Conservation (phyloP, 345 rosid genomes). For the Hevea brasiliensis region DNA sequence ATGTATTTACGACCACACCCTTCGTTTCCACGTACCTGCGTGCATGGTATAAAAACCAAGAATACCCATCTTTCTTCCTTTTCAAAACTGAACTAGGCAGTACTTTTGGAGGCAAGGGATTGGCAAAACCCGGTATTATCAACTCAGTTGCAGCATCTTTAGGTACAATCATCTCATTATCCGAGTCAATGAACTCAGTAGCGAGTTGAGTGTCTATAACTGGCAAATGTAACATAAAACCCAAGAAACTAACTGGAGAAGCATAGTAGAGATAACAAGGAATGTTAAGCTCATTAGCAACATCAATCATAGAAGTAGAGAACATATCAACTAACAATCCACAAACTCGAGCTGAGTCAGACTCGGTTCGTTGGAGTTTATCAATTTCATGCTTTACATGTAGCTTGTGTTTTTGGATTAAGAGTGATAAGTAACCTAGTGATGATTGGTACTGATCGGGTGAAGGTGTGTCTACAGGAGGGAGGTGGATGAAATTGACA, state of each 20-base stretch:
- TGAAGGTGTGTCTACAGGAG: constrained; percentile 21
- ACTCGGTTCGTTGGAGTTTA: constrained; percentile 13
- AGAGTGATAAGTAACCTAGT: constrained; percentile 18
- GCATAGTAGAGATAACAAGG: constrained; percentile 52
- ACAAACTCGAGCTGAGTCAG: constrained; percentile 28
- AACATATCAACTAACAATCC: constrained; percentile 53
- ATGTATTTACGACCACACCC: constrained; percentile 48
- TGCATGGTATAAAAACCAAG: constrained; percentile 37
- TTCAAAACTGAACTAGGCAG: constrained; percentile 36
- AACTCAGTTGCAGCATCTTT: constrained; percentile 25
- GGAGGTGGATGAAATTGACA: constrained; percentile 32
- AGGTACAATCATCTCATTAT: constrained; percentile 15
- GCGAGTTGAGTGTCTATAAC: constrained; percentile 22
- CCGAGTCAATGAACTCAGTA: constrained; percentile 25
- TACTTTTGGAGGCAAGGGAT: constrained; percentile 37
- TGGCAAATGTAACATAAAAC: constrained; percentile 41
- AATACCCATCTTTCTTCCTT: constrained; percentile 27
- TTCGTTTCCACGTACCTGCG: constrained; percentile 36
- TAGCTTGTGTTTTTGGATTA: constrained; percentile 27
- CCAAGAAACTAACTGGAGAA: constrained; percentile 34
- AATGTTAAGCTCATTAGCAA: constrained; percentile 38
- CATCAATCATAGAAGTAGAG: constrained; percentile 42
- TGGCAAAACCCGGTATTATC: constrained; percentile 33
- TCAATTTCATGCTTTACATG: constrained; percentile 28
- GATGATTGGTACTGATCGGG: constrained; percentile 27